phyloP scores from a whole-genome alignment of 768 basidiomycete genomes.

The Tubosaeta sp. region DNA sequence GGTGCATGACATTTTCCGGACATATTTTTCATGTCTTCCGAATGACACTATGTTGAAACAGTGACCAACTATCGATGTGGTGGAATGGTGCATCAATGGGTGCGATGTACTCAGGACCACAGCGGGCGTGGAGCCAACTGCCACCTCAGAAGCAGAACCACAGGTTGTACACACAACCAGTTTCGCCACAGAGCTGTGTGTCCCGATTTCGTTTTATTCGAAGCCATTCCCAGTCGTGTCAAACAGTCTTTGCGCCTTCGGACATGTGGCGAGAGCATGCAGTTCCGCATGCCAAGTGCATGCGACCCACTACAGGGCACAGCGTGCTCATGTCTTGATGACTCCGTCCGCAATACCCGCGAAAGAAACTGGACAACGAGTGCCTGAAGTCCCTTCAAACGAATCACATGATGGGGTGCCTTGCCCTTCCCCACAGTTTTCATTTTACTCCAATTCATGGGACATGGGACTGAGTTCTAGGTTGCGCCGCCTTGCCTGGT shows the following conservation, averaged over 20 bases:
- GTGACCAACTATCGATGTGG: too few species aligned
- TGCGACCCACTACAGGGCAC: neutral
- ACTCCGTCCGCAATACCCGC: neutral
- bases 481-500: neutral
- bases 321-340: neutral
- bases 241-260: conserved; percentile 9
- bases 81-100: neutral
- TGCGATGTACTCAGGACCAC: neutral
- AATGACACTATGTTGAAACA: neutral
- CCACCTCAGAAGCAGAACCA: neutral
- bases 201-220: too few species aligned
- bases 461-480: conserved; percentile 1
- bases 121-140: neutral
- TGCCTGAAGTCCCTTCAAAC: neutral
- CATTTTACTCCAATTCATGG: conserved; percentile 2
- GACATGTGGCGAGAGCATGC: conserved; percentile 5
- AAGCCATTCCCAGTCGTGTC: too few species aligned
- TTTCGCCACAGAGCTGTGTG: conserved; percentile 14
- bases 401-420: neutral
- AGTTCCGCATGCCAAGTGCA: neutral
- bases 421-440: conserved; percentile 10
- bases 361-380: neutral
- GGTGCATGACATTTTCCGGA: conserved; percentile 15
- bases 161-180: conserved; percentile 1
- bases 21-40: neutral